Conservation (phyloP, 305 asterid genomes). For the Rubia occidens region DNA sequence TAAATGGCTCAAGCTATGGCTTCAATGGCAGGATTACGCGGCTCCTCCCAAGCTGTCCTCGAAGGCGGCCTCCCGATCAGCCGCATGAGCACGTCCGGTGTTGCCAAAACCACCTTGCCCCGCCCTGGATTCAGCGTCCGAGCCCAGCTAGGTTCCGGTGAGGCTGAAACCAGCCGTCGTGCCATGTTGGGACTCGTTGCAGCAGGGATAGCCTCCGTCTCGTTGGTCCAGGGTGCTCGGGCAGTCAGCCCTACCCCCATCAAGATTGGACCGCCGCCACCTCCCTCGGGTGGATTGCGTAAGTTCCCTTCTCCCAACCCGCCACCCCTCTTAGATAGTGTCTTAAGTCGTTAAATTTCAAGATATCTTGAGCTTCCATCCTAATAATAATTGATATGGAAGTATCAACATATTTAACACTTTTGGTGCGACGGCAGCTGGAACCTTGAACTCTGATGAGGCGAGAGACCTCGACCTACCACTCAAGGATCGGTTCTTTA, state of each 20-base stretch:
- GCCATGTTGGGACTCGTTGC: constrained; percentile 71
- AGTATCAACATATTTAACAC: neutral
- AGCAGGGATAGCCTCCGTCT: constrained; percentile 56
- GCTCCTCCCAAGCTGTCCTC: constrained; percentile 65
- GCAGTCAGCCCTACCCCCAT: constrained; percentile 62
- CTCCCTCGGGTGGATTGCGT: constrained; percentile 93
- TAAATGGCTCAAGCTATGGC: constrained; percentile 92
- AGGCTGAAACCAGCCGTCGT: constrained; percentile 69
- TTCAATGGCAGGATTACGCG: constrained; percentile 67
- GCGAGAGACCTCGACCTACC: constrained; percentile 62
- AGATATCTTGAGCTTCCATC: neutral
- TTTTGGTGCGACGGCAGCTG: constrained; percentile 35
- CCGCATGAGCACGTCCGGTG: constrained; percentile 33
- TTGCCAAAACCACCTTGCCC: constrained; percentile 31
- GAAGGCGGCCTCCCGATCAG: constrained; percentile 68
- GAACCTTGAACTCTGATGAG: constrained; percentile 79
- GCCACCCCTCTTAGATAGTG: too few relatives aligned
- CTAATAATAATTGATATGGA: neutral
- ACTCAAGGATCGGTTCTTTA: constrained; percentile 54
- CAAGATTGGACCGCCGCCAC: constrained; percentile 76
- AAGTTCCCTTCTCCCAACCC: constrained; percentile 22
- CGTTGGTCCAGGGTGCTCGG: constrained; percentile 63
- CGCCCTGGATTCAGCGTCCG: constrained; percentile 53
- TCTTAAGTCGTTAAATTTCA: neutral
- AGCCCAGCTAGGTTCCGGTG: constrained; percentile 56